Base-by-base conservation (phyloP, 169 alveolate species). In the Besnoitia besnoiti region DNA sequence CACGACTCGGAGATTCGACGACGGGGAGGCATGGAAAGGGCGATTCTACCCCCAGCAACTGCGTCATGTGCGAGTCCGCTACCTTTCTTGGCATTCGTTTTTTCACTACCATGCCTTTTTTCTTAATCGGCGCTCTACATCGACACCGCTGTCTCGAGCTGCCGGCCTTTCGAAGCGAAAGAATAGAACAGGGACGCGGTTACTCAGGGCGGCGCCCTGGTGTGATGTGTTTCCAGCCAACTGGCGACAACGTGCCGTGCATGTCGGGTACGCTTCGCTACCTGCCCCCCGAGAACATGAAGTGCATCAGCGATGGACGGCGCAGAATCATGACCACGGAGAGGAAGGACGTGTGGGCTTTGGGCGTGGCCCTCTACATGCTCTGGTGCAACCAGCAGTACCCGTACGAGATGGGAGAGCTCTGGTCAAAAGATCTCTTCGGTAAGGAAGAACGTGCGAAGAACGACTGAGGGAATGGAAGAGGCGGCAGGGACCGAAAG, bases 301-400 rank as follows among this genome's bases (percentile, higher is more conserved):
- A 46, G 39, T 87, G 91, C 46, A 39, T 40, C 14, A 35, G 40
- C 59, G 85, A 55, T 10, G 62, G 49, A 19, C 7, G 49, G 30
- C 10, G 67, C 14, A 37, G 73, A 44, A 37, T 87, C 35, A 62
- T 51, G 73, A 39, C 76, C 21, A 87, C 91, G 39, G 91, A 55
- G 76, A 47, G 47, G 55, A 87, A 87, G 42, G 91, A 87, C 85
- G 75, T 73, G 4, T 87, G 91, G 91, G 91, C 91, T 35, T 85
- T 87, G 0, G 91, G 91, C 19, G 62, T 62, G 7, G 82, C 40
- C 2, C n/a, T 87, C 12, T 62, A 61, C 47, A 59, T 19, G 33
- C 49, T 87, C 44, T 87, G 91, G 91, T 87, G 91, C 55, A 16
- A 10, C 59, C 67, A 62, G 12, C 49, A 67, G 44, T 30, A 46